These are phyloP conservation scores for Eugenia klotzschiana DNA, from an alignment of 441 rosid genomes.

Conservation along the genomic window DNA sequence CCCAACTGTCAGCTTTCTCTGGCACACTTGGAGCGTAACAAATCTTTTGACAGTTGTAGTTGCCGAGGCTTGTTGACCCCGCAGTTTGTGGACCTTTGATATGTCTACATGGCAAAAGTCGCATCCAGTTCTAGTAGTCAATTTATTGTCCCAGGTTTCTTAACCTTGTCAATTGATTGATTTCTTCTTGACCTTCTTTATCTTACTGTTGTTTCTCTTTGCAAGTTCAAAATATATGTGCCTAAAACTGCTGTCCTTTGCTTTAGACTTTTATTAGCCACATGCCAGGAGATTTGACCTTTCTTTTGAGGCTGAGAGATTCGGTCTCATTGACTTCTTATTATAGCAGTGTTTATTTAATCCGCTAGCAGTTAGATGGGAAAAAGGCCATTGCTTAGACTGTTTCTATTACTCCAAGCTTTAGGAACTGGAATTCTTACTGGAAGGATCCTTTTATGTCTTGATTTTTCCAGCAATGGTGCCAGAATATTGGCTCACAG, in stretches of 20 bases:
- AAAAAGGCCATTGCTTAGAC: neutral
- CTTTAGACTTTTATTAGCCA: neutral
- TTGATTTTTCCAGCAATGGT: slow-evolving; percentile 48
- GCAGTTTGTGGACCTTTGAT: neutral
- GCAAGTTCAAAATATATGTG: neutral
- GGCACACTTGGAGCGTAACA: neutral
- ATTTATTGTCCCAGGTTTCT: neutral
- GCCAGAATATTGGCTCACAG: slow-evolving; percentile 94
- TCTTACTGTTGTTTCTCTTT: neutral
- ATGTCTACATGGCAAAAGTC: neutral
- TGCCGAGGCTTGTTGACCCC: neutral
- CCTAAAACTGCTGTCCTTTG: neutral
- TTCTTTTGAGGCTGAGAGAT: neutral
- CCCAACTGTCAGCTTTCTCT: neutral
- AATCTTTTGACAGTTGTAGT: neutral
- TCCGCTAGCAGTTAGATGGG: neutral
- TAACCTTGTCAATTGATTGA: neutral
- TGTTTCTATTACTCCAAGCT: neutral
- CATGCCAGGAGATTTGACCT: neutral
- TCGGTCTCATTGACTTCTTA: neutral
- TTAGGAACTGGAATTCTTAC: neutral
- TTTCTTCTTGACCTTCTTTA: neutral
- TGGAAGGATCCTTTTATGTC: neutral
- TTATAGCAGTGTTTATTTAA: neutral
- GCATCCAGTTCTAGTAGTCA: neutral